Percentiles rank a stretch among this genome's conserved stretches.
phyloP scores from a whole-genome alignment of 805 yeast species.

The Wickerhamomyces silvicola region DNA sequence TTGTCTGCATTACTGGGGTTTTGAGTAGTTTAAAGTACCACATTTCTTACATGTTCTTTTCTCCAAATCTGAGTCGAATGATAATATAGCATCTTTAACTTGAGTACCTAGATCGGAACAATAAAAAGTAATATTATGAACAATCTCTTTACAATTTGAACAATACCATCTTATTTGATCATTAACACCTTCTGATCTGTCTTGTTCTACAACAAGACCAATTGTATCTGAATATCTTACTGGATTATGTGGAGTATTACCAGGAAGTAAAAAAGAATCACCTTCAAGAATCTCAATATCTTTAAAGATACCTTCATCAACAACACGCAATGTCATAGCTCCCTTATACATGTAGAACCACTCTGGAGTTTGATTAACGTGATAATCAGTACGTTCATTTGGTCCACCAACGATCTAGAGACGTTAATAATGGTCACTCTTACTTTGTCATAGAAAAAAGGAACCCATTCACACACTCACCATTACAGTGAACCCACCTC shows the following conservation, averaged over 20 bases:
- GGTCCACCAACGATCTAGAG: conserved; percentile 91
- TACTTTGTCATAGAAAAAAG: not conserved
- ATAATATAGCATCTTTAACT: conserved; percentile 73
- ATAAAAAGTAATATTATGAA: conserved; percentile 65
- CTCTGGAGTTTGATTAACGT: conserved; percentile 90
- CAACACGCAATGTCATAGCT: conserved; percentile 75
- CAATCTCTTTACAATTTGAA: conserved; percentile 53
- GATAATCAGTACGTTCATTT: conserved; percentile 88
- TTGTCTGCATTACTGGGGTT: conserved; percentile 42
- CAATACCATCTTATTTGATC: conserved; percentile 91
- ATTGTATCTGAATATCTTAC: conserved; percentile 80
- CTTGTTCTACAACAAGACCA: conserved; percentile 90
- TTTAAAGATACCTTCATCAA: conserved; percentile 67
- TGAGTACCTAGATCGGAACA: conserved; percentile 85
- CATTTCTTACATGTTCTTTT: conserved; percentile 71
- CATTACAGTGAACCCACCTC: conserved; percentile 93
- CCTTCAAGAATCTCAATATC: conserved; percentile 78
- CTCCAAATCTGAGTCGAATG: conserved; percentile 55
- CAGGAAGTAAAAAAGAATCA: conserved; percentile 82
- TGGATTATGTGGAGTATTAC: conserved; percentile 84
- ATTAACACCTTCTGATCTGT: conserved; percentile 63
- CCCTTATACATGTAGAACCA: conserved; percentile 89
- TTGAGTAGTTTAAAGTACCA: conserved; percentile 66
- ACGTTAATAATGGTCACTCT: no score
- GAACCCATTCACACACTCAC: conserved; percentile 22